A percentile compares a stretch with the other conserved stretches of the same genome.
phyloP scores from a whole-genome alignment of 179 eudicot genomes.

The Silene coronaria region DNA sequence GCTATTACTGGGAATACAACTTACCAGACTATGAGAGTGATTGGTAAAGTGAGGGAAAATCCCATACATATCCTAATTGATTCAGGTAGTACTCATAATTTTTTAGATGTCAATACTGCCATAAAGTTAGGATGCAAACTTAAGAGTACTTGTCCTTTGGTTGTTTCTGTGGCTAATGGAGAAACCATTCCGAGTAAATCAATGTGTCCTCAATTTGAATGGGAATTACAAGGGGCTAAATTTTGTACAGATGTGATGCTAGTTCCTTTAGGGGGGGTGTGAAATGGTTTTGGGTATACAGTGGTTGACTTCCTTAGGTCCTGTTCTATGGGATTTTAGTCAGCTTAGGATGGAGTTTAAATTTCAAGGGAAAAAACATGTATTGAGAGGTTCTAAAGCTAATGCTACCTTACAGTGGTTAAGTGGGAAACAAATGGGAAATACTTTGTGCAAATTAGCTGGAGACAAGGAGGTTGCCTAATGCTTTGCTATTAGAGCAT shows the following conservation, averaged over 20 bases:
- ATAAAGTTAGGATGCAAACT: background rate
- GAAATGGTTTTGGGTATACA: background rate
- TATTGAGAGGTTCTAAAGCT: background rate
- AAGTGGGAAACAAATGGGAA: background rate
- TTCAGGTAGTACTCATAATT: too few relatives aligned
- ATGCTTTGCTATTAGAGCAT: too few relatives aligned
- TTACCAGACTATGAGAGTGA: background rate
- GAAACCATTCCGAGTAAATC: background rate
- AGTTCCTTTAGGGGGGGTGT: background rate
- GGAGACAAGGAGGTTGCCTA: too few relatives aligned
- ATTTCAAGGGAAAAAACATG: background rate
- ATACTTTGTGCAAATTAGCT: too few relatives aligned
- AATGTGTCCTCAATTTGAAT: background rate
- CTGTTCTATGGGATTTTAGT: background rate
- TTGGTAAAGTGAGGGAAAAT: background rate
- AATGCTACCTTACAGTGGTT: background rate
- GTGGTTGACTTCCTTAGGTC: too few relatives aligned
- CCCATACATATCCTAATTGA: background rate
- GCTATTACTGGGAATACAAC: background rate
- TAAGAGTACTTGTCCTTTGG: background rate
- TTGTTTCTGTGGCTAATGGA: too few relatives aligned
- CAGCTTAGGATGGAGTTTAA: conserved; percentile 1
- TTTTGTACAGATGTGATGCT: conserved; percentile 3
- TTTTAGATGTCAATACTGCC: background rate
- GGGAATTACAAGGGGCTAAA: background rate